Base-by-base conservation (phyloP, 306 rosid genomes). In the Carpinus fangiana region DNA sequence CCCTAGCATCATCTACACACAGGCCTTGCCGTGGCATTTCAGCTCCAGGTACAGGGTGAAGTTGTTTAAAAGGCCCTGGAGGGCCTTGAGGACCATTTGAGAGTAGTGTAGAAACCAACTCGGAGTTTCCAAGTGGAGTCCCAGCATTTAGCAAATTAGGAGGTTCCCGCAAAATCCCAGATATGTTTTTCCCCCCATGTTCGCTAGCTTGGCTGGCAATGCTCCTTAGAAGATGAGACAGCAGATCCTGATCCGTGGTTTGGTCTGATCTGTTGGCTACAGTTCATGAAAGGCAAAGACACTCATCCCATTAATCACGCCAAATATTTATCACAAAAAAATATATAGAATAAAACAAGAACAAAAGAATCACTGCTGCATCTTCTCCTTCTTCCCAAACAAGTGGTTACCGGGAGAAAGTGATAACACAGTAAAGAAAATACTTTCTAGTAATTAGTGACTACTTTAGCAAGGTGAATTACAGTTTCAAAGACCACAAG, bases 181-280 rank as follows among this genome's bases (percentile, higher is more conserved):
- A 80, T 81, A 89, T 73, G 77, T 75, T 84, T 65, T 76, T 88
- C 41, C 69, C 68, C 80, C 88, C 93, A 8, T 78, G 87, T 28
- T 89, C 89, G 73, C 84, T 89, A 81, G 81, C 69, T 74, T 84
- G 91, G 82, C 81, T 86, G 47, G 93, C 89, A 72, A 89, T 85
- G 76, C 88, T 89, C 86, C 84, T 86, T 77, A 94, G 57, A 82
- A 94, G 85, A 88, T 94, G 93, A 75, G 97, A 66, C 45, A 92
- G 80, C 64, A 94, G 78, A 89, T 94, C 92, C 82, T 88, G 97
- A 69, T 94, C 94, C 9, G 93, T 86, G 20, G 88, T 82, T 80
- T 90, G 93, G 79, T 90, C 89, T 72, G 93, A 88, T 80, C 86
- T 88, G 79, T 84, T 88, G 82, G 93, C 97, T 91, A 45, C 82